A percentile compares a stretch with the other conserved stretches of the same genome.
Evolutionary conservation across 2,329 filamentous ascomycete species (phyloP).

Genomic region (Paecilomyces formosus): DNA sequence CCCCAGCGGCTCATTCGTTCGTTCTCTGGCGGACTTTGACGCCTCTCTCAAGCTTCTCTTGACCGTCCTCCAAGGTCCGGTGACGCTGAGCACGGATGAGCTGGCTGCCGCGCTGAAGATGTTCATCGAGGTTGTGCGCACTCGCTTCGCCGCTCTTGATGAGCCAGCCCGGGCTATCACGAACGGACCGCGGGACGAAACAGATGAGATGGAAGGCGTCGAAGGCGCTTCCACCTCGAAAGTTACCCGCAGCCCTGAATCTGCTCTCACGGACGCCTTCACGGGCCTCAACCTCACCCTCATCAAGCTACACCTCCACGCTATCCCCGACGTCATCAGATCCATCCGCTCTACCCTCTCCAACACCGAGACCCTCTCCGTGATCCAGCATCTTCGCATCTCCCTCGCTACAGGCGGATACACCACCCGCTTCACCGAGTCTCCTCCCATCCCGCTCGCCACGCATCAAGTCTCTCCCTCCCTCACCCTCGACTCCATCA

Average conservation of each 20-base stretch:
- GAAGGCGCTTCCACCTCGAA: slow-evolving; percentile 7
- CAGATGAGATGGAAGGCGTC: slow-evolving; percentile 9
- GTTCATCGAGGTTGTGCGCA: slow-evolving; percentile 32
- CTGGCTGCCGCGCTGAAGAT: slow-evolving; percentile 31
- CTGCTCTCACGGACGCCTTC: slow-evolving; percentile 28
- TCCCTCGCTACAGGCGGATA: slow-evolving; percentile 35
- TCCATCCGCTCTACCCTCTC: slow-evolving; percentile 32
- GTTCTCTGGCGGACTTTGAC: slow-evolving; percentile 33
- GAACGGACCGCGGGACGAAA: slow-evolving; percentile 14
- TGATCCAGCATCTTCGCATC: slow-evolving; percentile 36
- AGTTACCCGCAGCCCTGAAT: slow-evolving; percentile 3
- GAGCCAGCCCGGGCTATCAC: slow-evolving; percentile 25
- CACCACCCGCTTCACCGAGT: slow-evolving; percentile 35
- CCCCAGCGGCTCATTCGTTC: slow-evolving; percentile 29
- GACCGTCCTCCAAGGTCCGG: slow-evolving; percentile 27
- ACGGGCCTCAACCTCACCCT: slow-evolving; percentile 30
- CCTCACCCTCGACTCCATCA: slow-evolving; percentile 31
- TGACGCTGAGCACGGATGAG: slow-evolving; percentile 29
- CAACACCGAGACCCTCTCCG: slow-evolving; percentile 31
- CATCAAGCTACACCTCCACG: slow-evolving; percentile 27
- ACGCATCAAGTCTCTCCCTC: slow-evolving; percentile 27
- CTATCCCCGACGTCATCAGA: slow-evolving; percentile 20
- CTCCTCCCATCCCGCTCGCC: slow-evolving; percentile 27
- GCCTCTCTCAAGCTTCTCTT: slow-evolving; percentile 30
- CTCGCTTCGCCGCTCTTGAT: slow-evolving; percentile 23